Conservation (phyloP, 2,329 filamentous ascomycete species). For the Aspergillus neotritici region DNA sequence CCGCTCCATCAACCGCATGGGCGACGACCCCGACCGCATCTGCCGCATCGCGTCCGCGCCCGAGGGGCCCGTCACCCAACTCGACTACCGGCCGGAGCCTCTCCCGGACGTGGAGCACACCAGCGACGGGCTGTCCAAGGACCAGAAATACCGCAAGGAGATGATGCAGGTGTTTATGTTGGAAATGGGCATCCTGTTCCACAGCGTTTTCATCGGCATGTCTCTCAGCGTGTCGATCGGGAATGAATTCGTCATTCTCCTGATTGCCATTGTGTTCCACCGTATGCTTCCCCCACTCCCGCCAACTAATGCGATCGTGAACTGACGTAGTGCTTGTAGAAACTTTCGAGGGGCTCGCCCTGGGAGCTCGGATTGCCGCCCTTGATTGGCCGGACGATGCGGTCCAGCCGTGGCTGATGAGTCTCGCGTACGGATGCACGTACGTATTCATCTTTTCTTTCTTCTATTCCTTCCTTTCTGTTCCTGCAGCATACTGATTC, state of each 20-base stretch:
- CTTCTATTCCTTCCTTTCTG: not conserved
- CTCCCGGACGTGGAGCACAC: slow-evolving; percentile 16
- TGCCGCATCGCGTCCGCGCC: slow-evolving; percentile 20
- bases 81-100: slow-evolving; percentile 12
- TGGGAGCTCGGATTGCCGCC: slow-evolving; percentile 30
- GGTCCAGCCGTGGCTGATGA: slow-evolving; percentile 61
- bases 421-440: slow-evolving; percentile 63
- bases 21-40: slow-evolving; percentile 19
- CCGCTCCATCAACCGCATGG: slow-evolving; percentile 24
- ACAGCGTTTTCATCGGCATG: slow-evolving; percentile 54
- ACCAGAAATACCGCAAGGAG: slow-evolving; percentile 53
- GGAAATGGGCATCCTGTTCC: slow-evolving; percentile 73
- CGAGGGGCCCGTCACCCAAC: slow-evolving; percentile 8
- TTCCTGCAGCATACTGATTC: slow-evolving; percentile 3
- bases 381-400: slow-evolving; percentile 26
- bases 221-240: slow-evolving; percentile 32
- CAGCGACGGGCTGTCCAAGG: slow-evolving; percentile 17
- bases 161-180: slow-evolving; percentile 68
- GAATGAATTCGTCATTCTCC: slow-evolving; percentile 29
- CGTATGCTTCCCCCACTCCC: slow-evolving; percentile 19
- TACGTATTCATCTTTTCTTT: slow-evolving; percentile 15
- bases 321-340: slow-evolving; percentile 14
- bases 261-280: slow-evolving; percentile 34
- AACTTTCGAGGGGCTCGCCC: slow-evolving; percentile 32
- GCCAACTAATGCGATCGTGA: not conserved